Conservation (phyloP, 106 monocot genomes). For the Cymbidium sinense region DNA sequence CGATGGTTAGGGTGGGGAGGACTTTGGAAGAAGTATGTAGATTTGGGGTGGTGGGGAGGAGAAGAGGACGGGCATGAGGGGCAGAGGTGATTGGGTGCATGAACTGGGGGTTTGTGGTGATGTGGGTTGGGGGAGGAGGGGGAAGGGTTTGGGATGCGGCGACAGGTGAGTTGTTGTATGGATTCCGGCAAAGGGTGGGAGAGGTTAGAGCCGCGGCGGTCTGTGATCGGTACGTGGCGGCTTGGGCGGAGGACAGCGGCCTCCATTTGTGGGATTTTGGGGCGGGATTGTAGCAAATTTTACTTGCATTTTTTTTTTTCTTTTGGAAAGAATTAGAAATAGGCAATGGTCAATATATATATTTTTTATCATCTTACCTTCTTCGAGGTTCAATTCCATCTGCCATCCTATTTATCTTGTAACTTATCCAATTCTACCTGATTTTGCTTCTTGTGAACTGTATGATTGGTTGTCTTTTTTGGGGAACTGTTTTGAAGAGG, state of each 20-base stretch:
- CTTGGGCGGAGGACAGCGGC: conserved; percentile 25
- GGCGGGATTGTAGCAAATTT: no score
- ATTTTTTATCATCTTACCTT: no score
- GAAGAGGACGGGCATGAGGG: background rate
- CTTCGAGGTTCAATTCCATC: no score
- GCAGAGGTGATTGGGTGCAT: conserved; percentile 12
- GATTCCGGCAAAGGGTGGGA: conserved; percentile 22
- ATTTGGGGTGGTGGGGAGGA: conserved; percentile 22
- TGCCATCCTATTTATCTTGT: no score
- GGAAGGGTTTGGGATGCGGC: conserved; percentile 34
- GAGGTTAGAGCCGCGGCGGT: conserved; percentile 8
- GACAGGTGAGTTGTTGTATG: conserved; percentile 31
- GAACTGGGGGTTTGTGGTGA: conserved; percentile 43
- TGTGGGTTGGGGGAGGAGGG: conserved; percentile 19
- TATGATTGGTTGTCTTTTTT: no score
- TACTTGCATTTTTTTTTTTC: no score
- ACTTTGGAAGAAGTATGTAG: conserved; percentile 27
- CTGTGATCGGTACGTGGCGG: conserved; percentile 27
- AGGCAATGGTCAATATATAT: no score
- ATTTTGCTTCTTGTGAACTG: no score
- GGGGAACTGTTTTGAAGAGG: no score
- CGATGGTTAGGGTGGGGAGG: conserved; percentile 2
- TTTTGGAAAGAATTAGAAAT: no score
- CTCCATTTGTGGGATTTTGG: conserved; percentile 47
- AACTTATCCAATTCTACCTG: no score